Base-by-base conservation (phyloP, 2,329 filamentous ascomycete species). In the Didymella keratinophila region DNA sequence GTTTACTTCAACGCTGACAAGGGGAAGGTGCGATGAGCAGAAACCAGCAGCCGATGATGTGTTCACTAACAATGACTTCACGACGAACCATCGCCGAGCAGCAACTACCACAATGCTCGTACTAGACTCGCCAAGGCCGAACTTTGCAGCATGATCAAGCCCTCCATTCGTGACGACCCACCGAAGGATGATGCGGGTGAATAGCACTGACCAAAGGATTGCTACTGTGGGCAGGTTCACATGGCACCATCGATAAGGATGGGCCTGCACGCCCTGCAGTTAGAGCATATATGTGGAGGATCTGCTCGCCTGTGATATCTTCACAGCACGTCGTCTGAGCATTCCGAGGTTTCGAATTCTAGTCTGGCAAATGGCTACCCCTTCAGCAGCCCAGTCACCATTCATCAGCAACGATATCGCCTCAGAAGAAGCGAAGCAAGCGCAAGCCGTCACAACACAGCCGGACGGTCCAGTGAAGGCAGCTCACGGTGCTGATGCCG, bases 401-500 rank as follows among this genome's bases (percentile, higher is more conserved):
- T 34, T 21, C 16, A 36, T 36, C 14, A 36, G 25, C 14, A 25
- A 47, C 12, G 25, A 27, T 14, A 3, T 21, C 8, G 16, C 25
- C 27, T 11, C 20, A 25, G 20, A 32, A 9, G 44, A 48, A 16
- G 14, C n/a, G 3, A 43, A 42, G 37, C 54, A 52, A 18, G n/a
- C 18, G 36, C 36, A 37, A 30, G 21, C 48, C 12, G 20, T 28
- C 5, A 18, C 34, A 18, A 30, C 32, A n/a, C 54, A 34, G 5
- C 28, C n/a, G 14, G n/a, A 12, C 4, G 12, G 12, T 9, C 27
- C 37, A 12, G 16, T 10, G 3, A 27, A 37, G 9, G 20, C 21
- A 45, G 20, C 25, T 12, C 43, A 55, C 21, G 32, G 62, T 12
- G 50, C 50, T 11, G 64, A 62, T 56, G 59, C 58, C 20, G 62